Conservation (phyloP, 306 rosid genomes). For the Fragaria nilgerrensis region DNA sequence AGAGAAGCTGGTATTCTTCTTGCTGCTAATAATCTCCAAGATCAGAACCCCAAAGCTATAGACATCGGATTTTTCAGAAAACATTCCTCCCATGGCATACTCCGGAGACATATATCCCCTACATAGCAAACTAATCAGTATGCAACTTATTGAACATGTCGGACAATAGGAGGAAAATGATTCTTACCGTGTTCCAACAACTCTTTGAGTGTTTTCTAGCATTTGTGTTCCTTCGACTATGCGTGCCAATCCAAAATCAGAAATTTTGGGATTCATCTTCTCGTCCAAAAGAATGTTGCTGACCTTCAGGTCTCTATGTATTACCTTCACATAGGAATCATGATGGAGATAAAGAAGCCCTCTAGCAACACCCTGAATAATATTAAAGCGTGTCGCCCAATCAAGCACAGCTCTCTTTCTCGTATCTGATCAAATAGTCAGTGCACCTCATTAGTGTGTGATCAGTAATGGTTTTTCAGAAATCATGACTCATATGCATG, state of each 20-base stretch:
- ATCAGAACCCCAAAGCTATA: constrained; percentile 34
- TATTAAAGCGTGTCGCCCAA: constrained; percentile 22
- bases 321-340: constrained; percentile 22
- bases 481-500: neutral
- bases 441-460: no score
- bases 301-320: constrained; percentile 32
- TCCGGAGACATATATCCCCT: constrained; percentile 38
- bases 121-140: neutral
- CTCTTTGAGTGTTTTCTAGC: constrained; percentile 20
- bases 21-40: constrained; percentile 31
- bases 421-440: constrained; percentile 13
- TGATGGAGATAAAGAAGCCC: constrained; percentile 31
- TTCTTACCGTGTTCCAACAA: constrained; percentile 40
- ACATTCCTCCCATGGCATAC: constrained; percentile 19
- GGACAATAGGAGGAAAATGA: neutral
- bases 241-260: constrained; percentile 39
- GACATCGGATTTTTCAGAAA: constrained; percentile 31
- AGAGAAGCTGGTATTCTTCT: constrained; percentile 24
- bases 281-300: constrained; percentile 32
- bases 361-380: constrained; percentile 29
- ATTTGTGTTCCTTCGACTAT: constrained; percentile 1
- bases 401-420: constrained; percentile 3
- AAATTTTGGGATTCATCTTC: constrained; percentile 38
- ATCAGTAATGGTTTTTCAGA: neutral
- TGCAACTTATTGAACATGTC: neutral